These are phyloP conservation scores for Prunella vulgaris DNA, from an alignment of 257 asterid species.

Conservation along the genomic window DNA sequence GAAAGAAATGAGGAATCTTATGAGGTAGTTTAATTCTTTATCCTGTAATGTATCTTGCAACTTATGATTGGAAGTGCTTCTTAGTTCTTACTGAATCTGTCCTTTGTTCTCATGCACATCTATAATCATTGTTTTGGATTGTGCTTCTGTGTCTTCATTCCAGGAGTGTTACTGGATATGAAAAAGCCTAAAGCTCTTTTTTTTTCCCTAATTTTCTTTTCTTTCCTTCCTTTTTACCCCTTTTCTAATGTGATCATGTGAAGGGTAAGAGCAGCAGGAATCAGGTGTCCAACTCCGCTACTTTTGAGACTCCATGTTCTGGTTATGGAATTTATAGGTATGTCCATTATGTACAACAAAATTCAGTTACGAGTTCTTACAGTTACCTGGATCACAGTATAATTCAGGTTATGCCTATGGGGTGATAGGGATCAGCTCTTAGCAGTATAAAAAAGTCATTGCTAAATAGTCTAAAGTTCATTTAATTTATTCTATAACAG, in stretches of 20 bases:
- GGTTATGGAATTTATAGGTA: slow-evolving; percentile 99
- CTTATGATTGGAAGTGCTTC: background rate
- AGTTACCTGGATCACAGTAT: background rate
- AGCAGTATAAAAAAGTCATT: background rate
- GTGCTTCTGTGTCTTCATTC: background rate
- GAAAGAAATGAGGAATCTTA: slow-evolving; percentile 97
- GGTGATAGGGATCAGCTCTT: background rate
- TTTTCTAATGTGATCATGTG: slow-evolving; percentile 23
- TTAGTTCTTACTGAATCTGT: background rate
- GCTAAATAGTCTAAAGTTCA: background rate
- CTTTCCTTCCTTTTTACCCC: background rate
- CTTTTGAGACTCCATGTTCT: slow-evolving; percentile 92
- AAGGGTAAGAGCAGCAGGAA: slow-evolving; percentile 92
- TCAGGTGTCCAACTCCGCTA: slow-evolving; percentile 79
- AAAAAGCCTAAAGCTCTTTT: background rate
- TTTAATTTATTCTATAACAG: slow-evolving; percentile 31
- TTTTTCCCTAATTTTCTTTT: background rate
- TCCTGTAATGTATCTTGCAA: background rate
- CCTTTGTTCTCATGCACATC: background rate
- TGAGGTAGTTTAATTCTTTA: slow-evolving; percentile 49
- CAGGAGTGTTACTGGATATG: background rate
- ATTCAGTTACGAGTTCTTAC: background rate
- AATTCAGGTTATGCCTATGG: too few relatives aligned
- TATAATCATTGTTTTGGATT: background rate
- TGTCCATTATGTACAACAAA: slow-evolving; percentile 1